Conservation (phyloP, 1,139 yeast genomes). For the Kodamaea derodonti region DNA sequence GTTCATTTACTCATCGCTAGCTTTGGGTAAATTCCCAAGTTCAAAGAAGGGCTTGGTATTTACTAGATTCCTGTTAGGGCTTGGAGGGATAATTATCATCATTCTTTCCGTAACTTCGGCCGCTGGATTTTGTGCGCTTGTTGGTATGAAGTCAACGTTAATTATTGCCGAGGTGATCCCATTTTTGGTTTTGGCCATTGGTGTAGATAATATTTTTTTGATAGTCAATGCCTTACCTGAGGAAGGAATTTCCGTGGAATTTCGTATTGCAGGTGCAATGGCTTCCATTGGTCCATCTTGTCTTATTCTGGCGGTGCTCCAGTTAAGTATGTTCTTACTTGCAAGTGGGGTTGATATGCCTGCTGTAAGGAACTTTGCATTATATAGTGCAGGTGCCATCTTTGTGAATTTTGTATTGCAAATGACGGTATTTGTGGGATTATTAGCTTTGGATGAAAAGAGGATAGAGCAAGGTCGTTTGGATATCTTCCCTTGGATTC, state of each 20-base stretch:
- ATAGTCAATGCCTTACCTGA: conserved; percentile 73
- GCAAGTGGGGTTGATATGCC: conserved; percentile 90
- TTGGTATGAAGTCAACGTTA: conserved; percentile 80
- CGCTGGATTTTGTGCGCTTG: conserved; percentile 71
- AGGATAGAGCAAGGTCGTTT: conserved; percentile 56
- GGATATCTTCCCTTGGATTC: conserved; percentile 56
- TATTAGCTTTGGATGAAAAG: conserved; percentile 64
- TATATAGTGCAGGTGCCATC: conserved; percentile 86
- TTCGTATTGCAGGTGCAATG: conserved; percentile 60
- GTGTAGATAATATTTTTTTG: conserved; percentile 89
- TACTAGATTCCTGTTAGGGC: conserved; percentile 72
- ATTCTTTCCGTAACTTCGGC: conserved; percentile 75
- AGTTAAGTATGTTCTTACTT: conserved; percentile 69
- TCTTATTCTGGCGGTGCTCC: conserved; percentile 70
- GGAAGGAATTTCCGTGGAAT: conserved; percentile 29
- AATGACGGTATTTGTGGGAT: conserved; percentile 74
- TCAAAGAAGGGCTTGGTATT: conserved; percentile 20
- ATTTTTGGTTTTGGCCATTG: conserved; percentile 88
- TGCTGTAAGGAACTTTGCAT: conserved; percentile 89
- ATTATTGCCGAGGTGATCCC: conserved; percentile 97
- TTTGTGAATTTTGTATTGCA: conserved; percentile 73
- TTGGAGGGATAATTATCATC: conserved; percentile 78
- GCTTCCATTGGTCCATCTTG: conserved; percentile 86
- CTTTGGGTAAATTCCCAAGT: conserved; percentile 54
- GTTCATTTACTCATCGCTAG: conserved; percentile 85